Evolutionary conservation across 2,329 filamentous ascomycete genomes (phyloP).

Genomic region (Harringtonia lauricola): DNA sequence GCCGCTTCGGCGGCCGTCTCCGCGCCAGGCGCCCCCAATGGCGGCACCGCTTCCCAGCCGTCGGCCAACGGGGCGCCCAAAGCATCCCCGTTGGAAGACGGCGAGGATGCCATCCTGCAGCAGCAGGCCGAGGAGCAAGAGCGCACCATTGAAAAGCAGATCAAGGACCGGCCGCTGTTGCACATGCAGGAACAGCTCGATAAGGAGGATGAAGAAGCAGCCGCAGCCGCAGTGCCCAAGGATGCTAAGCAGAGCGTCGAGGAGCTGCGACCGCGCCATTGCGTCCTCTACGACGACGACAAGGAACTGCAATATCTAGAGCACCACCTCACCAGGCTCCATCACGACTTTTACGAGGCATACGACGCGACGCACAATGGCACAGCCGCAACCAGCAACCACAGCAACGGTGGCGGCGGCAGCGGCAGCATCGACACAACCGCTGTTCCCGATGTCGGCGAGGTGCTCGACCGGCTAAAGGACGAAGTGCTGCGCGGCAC

Average conservation of each 20-base stretch:
- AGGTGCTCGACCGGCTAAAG: constrained; percentile 77
- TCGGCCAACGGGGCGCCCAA: constrained; percentile 15
- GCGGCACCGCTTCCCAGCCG: too few species aligned
- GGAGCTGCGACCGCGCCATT: constrained; percentile 45
- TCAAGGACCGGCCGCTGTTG: constrained; percentile 79
- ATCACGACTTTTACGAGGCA: constrained; percentile 70
- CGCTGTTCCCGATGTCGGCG: constrained; percentile 61
- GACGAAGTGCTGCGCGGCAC: constrained; percentile 61
- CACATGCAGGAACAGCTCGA: constrained; percentile 89
- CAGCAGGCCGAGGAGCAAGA: constrained; percentile 78
- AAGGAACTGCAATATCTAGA: constrained; percentile 69
- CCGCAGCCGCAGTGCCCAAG: constrained; percentile 25
- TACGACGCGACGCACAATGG: constrained; percentile 50
- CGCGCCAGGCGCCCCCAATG: background rate
- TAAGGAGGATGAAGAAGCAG: constrained; percentile 62
- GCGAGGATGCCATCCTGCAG: constrained; percentile 54
- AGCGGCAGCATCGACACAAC: constrained; percentile 29
- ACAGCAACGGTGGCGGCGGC: constrained; percentile 4
- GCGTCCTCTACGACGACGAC: constrained; percentile 79
- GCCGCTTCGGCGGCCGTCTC: background rate
- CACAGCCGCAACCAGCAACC: constrained; percentile 20
- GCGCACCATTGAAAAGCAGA: constrained; percentile 75
- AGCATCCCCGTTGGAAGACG: constrained; percentile 53
- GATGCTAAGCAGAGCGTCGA: too few species aligned
- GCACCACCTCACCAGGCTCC: constrained; percentile 62